Evolutionary conservation across 495 filamentous ascomycete species (phyloP), one percentile per base, ranked within the genome.

Genomic region (Xylaria cubensis): DNA sequence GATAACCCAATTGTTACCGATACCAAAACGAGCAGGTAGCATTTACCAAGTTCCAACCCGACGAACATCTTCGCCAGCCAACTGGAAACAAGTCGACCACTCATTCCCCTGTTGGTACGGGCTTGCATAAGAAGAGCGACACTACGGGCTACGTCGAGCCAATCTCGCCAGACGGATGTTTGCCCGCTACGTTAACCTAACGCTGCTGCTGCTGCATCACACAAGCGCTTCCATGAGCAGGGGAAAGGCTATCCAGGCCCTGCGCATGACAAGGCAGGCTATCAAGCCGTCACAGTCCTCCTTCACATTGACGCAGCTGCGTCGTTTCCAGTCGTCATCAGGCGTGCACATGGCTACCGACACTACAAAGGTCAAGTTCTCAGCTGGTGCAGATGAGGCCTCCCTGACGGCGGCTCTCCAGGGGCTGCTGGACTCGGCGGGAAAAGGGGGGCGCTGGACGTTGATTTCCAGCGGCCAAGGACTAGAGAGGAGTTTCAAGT

Each of bases 401-500:
- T 71, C 70, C n/a, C 34, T 81, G 46, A 71, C 67, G 5, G 66
- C 70, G 55, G 65, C 71, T 10, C 70, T 80, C 21, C 71, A 80
- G 15, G 55, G 65, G 19, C 55, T 81, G 64, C 79, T 84, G 56
- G 72, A 73, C 51, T 76, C 75, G 72, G 71, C 73, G 39, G 71
- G 66, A 10, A 50, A 44, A 69, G 82, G 79, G 56, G 84, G 87
- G 21, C 84, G 82, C 34, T 91, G 89, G 89, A 74, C 68, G 1
- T 74, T 91, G 41, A 82, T 80, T 10, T 51, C 74, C n/a, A 82
- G 82, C 69, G 87, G 86, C 29, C 82, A 84, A 73, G 89, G 86
- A 2, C 68, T 91, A 0, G 84, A 91, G 76, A 78, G 88, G 46
- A 82, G 80, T 69, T 90, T 91, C 75, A 85, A 83, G 76, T 92